Evolutionary conservation across 257 asterid genomes (phyloP), one percentile per base, ranked within the genome.

Genomic region (Rubia yunnanensis): DNA sequence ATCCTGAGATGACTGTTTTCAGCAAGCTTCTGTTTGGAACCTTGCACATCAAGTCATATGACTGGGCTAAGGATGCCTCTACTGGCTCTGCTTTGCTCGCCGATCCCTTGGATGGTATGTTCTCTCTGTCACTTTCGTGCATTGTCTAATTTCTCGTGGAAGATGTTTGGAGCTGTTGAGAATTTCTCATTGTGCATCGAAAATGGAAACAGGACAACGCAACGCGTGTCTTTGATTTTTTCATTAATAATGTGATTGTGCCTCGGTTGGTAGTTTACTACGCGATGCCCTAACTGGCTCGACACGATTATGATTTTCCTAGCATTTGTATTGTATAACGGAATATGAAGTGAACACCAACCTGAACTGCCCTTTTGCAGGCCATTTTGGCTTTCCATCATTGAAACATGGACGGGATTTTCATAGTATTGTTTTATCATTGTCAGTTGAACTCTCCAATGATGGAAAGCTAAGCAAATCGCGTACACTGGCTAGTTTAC

Each of bases 1-100:
- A n/a, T n/a, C n/a, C n/a, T n/a, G n/a, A n/a, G n/a, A n/a, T 92
- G 98, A 88, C 98, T 0, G 98, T 92, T 63, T 86, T 92, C 71
- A 79, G 96, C 84, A 92, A 86, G 81, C 85, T 92, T 70, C 86
- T 92, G n/a, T 86, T 86, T 34, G 98, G 96, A 22, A 81, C 84
- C 4, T 88, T 92, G 98, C 98, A 88, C 71, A 82, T 88, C 72
- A 84, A 85, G 46, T 75, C 98, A 0, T 84, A 76, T 50, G 98
- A 92, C 73, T 92, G 98, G 98, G 80, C 49, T 23, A 80, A 71
- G 63, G 41, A 69, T 38, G 65, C 30, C 23, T 32, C 65, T 17
- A 71, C 48, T 64, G 78, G 32, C 53, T 28, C 78, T 38, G 48
- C 56, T n/a, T 22, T 65, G 27, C 28, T 54, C 41, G 77, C 67